Percentiles rank a stretch among this genome's conserved stretches.
These are phyloP conservation scores for Inga oerstediana DNA, from an alignment of 306 rosid genomes.

Conservation along the genomic window DNA sequence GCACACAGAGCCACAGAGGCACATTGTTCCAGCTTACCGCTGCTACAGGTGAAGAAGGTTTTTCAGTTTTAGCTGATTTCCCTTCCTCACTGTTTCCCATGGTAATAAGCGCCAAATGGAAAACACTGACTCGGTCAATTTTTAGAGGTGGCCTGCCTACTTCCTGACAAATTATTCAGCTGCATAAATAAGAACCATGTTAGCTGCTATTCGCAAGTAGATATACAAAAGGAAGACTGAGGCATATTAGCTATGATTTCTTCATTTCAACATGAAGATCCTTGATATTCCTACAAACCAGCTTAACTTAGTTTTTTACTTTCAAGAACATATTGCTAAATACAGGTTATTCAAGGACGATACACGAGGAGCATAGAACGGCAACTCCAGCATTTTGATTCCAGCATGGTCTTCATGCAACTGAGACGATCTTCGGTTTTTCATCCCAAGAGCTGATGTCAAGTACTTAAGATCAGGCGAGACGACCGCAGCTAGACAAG, in stretches of 20 bases:
- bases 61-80: constrained; percentile 64
- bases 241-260: constrained; percentile 3
- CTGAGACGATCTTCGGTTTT: neutral
- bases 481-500: neutral
- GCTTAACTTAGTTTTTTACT: constrained; percentile 9
- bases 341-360: neutral
- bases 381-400: neutral
- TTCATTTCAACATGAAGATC: constrained; percentile 7
- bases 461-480: neutral
- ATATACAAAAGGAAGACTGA: neutral
- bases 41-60: constrained; percentile 59
- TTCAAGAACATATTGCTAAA: neutral
- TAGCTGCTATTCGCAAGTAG: constrained; percentile 12
- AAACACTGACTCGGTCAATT: neutral
- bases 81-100: constrained; percentile 85
- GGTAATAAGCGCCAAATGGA: constrained; percentile 25
- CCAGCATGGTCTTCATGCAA: neutral
- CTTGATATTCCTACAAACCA: neutral
- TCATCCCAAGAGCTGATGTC: neutral
- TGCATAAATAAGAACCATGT: constrained; percentile 28
- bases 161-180: constrained; percentile 29
- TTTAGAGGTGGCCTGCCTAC: constrained; percentile 12
- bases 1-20: neutral
- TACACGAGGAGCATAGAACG: neutral
- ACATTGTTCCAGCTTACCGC: constrained; percentile 46